These are phyloP conservation scores for Venturia oleaginea DNA, from an alignment of 2,329 filamentous ascomycete genomes.

Conservation along the genomic window DNA sequence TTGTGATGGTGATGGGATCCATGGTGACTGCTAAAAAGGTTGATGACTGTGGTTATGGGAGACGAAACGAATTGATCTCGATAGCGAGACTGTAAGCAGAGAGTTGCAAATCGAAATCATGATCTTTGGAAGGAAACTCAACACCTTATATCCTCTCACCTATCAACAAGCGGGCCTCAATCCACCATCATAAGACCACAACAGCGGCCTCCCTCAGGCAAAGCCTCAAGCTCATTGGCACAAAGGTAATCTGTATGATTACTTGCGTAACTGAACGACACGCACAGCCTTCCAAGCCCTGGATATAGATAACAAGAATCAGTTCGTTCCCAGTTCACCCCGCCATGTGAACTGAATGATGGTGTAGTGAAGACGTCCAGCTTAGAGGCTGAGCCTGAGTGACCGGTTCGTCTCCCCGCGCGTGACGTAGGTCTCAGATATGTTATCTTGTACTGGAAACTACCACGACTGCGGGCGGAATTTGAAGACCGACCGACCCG, in stretches of 20 bases:
- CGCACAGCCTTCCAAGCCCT: neutral
- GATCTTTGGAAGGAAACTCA: neutral
- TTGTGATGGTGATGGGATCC: neutral
- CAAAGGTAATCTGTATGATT: neutral
- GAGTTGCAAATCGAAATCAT: neutral
- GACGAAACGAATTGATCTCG: neutral
- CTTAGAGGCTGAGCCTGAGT: neutral
- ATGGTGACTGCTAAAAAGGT: neutral
- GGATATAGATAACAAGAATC: neutral
- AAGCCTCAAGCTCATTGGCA: neutral
- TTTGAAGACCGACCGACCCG: too few species aligned
- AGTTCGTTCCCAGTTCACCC: neutral
- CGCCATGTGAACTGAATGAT: neutral
- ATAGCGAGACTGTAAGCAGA: neutral
- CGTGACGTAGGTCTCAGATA: neutral
- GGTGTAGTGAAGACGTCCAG: neutral
- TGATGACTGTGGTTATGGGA: neutral
- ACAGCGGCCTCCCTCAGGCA: neutral
- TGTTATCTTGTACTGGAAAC: neutral
- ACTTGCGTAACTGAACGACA: neutral
- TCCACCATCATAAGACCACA: neutral
- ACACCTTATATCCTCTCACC: neutral
- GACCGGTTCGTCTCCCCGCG: neutral
- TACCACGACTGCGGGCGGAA: too few species aligned
- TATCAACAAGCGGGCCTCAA: neutral